Percentiles rank a stretch among this genome's conserved stretches.
Conservation (phyloP, 768 basidiomycete species). For the Pleurotus platypus region DNA sequence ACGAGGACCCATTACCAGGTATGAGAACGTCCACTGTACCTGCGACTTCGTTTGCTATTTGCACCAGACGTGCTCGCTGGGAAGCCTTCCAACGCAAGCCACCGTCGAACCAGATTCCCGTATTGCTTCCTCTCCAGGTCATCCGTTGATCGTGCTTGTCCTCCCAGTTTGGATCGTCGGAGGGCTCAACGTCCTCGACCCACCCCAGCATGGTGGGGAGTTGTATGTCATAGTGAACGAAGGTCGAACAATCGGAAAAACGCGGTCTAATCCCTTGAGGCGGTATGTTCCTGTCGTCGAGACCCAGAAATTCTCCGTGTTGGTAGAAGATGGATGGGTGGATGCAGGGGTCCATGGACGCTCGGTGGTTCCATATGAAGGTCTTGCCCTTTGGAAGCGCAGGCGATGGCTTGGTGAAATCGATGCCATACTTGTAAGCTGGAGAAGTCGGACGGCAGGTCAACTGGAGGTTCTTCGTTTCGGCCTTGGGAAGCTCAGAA, state of each 20-base stretch:
- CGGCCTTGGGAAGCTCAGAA: constrained; percentile 20
- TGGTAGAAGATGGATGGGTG: constrained; percentile 27
- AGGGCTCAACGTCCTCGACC: constrained; percentile 24
- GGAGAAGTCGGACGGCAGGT: constrained; percentile 23
- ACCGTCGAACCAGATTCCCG: constrained; percentile 43
- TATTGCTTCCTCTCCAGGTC: constrained; percentile 63
- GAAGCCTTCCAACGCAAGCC: constrained; percentile 33
- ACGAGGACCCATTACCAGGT: constrained; percentile 11
- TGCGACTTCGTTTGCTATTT: constrained; percentile 26
- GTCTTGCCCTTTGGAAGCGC: constrained; percentile 14
- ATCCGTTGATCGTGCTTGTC: constrained; percentile 48
- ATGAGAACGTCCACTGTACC: constrained; percentile 27
- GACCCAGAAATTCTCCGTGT: constrained; percentile 38
- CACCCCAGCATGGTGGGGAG: constrained; percentile 33
- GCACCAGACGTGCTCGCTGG: constrained; percentile 40
- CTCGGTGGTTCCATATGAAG: constrained; percentile 35
- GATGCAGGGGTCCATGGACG: constrained; percentile 35
- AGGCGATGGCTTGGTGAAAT: constrained; percentile 9
- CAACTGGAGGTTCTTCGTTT: constrained; percentile 15
- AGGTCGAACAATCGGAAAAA: constrained; percentile 38
- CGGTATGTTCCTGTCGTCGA: constrained; percentile 29
- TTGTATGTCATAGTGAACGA: constrained; percentile 44
- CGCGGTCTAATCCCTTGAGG: constrained; percentile 30
- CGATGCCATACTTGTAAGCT: constrained; percentile 16
- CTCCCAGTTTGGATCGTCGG: constrained; percentile 55